These are phyloP conservation scores for Mortierella sp. DNA, from an alignment of 371 early-diverging fungal genomes.

Conservation along the genomic window DNA sequence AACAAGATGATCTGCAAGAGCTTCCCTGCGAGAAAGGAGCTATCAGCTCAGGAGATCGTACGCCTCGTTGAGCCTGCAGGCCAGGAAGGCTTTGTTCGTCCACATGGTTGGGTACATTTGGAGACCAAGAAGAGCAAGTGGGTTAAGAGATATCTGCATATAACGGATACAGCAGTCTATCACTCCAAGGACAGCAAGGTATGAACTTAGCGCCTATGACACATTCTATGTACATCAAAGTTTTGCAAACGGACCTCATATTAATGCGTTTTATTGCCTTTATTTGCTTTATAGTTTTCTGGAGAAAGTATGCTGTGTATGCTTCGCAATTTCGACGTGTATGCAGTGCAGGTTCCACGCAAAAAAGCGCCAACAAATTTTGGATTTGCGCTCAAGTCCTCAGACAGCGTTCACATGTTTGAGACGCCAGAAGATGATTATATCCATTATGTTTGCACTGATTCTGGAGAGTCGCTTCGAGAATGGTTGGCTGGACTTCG, in stretches of 20 bases:
- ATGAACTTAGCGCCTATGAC: constrained; percentile 1
- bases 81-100: constrained; percentile 55
- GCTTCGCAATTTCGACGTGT: constrained; percentile 84
- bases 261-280: background rate
- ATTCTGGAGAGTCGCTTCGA: constrained; percentile 76
- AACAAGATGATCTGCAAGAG: constrained; percentile 55
- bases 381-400: constrained; percentile 88
- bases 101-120: constrained; percentile 75
- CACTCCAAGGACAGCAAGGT: constrained; percentile 81
- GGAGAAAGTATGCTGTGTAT: constrained; percentile 75
- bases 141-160: constrained; percentile 77
- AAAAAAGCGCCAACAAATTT: constrained; percentile 82
- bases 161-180: constrained; percentile 75
- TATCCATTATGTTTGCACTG: constrained; percentile 83
- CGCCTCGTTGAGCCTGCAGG: constrained; percentile 53
- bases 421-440: constrained; percentile 88
- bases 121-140: constrained; percentile 84
- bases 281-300: constrained; percentile 47
- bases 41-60: constrained; percentile 43
- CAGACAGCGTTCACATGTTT: constrained; percentile 79
- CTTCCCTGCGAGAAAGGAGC: constrained; percentile 43
- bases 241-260: background rate
- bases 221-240: background rate
- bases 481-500: constrained; percentile 91
- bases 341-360: constrained; percentile 72